Evolutionary conservation across 2,329 filamentous ascomycete species (phyloP), one percentile per base, ranked within the genome.

Genomic region (Nothomitra cinnamomea): DNA sequence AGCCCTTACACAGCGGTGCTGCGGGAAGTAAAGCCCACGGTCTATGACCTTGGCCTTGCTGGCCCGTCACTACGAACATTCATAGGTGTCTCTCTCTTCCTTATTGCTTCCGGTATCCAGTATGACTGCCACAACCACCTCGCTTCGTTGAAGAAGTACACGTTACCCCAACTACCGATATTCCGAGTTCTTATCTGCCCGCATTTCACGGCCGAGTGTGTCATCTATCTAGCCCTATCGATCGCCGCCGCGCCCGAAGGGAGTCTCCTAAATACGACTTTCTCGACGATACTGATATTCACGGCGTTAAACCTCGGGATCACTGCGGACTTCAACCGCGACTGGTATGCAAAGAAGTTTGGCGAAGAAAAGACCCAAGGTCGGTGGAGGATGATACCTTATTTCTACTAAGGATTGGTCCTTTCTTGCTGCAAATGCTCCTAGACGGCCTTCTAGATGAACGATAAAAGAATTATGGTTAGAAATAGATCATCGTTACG

Each of bases 171-270:
- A 1, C 75, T 83, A 56, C 81, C 82, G 2, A 69, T 84, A 55
- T 98, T 96, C 66, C 72, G 72, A 45, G 72, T 74, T 55, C 67
- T 94, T 21, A 69, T 95, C 40, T 94, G 85, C 60, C 88, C 92
- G 17, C 92, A 98, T 68, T 98, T 96, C 67, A 85, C 85, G 2
- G 87, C 83, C 62, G 92, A 96, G 69, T 89, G 86, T 63, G 64
- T 84, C 41, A 79, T 95, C 55, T 96, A 98, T 65, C 63, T 88
- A 19, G 76, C 83, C n/a, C 69, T 98, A 58, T 77, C 87, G 2
- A 68, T 92, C 47, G 66, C 84, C 40, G 80, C 82, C 28, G 87
- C 89, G 1, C 88, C 89, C 0, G 61, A 69, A 6, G 83, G 80
- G 10, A 67, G 71, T 32, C 58, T 76, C 54, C 65, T 87, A 55